Base-by-base conservation (phyloP, 306 rosid genomes). In the Malus sieversii region DNA sequence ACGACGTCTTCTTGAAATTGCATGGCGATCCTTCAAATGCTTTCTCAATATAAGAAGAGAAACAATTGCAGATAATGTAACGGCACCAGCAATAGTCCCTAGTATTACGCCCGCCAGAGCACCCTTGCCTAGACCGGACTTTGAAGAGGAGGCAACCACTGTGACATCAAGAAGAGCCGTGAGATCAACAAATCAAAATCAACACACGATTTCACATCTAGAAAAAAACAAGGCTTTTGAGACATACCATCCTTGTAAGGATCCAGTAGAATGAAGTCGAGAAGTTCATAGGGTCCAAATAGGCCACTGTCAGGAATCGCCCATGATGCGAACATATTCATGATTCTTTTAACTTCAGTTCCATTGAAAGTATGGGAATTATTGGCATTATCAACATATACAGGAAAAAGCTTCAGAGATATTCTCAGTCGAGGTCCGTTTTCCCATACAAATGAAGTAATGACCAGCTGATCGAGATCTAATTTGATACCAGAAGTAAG, bases 221-320 rank as follows among this genome's bases (percentile, higher is more conserved):
- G 9, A 35, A 70, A 62, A 62, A 68, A 62, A 71, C 29, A 63
- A 79, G 82, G 84, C 20, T 86, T 73, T 20, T 0, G 77, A 86
- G 77, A 88, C 97, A 71, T 29, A 96, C 99, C 88, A 3, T 79
- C 71, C 18, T 27, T 66, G 74, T 96, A 96, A 71, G 81, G 72
- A 44, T 52, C 90, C 67, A 81, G 52, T 35, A 93, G 84, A 70
- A 60, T 30, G 80, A 90, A 81, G 63, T 44, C 11, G 40, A 87
- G 4, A 61, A 92, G 86, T 85, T 96, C 99, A 77, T 89, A 92
- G 40, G 99, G 99, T 40, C 99, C 99, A 80, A 90, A 96, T 25
- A 83, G 2, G 1, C 73, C 88, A 32, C 67, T 73, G 42, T 88
- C 91, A 15, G 46, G 69, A 86, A 96, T 87, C 2, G 11, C 42